Evolutionary conservation across 1,284 basidiomycete genomes (phyloP), one percentile per base, ranked within the genome.

Genomic region (Malassezia japonica): DNA sequence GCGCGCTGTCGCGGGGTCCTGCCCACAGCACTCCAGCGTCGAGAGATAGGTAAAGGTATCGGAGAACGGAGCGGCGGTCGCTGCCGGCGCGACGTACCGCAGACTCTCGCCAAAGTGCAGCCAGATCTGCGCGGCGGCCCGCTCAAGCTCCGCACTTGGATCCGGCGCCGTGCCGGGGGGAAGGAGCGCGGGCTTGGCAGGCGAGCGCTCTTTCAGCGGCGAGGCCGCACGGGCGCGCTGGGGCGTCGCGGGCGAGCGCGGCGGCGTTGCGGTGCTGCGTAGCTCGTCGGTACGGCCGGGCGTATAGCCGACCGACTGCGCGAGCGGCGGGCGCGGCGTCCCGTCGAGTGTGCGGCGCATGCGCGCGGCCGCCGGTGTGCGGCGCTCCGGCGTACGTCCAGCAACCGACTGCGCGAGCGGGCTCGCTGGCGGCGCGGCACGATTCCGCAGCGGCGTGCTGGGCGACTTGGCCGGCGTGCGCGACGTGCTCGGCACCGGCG

Each of bases 101-200:
- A 72, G 57, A 1, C 45, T 48, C 24, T 70, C 67, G 31, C 64
- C 64, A 55, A 72, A 65, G 9, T 52, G 46, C 4, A 57, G 40
- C 66, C 64, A 69, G 8, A 69, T 60, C 27, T 62, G 60, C 7
- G 48, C 41, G 3, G 62, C 58, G 23, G 63, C 57, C 8, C 60
- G 52, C 34, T 70, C 67, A 33, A 72, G 53, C 50, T 65, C 66
- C 8, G 56, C 50, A 6, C 59, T 62, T 21, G 62, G 37, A 4
- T 57, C 46, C 9, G 56, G 60, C n/a, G 43, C 40, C 2, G 33
- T 31, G 15, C 40, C 45, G 3, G 39, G 35, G 1, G 49, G 50
- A 6, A 46, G 48, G 5, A 53, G 48, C 18, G 28, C 32, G 15
- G 24, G 33, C 32, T 25, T 33, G 18, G 33, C 15, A 9, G 44